Base-by-base conservation (phyloP, 192 early-diverging fungal species). In the Geranomyces michiganensis region DNA sequence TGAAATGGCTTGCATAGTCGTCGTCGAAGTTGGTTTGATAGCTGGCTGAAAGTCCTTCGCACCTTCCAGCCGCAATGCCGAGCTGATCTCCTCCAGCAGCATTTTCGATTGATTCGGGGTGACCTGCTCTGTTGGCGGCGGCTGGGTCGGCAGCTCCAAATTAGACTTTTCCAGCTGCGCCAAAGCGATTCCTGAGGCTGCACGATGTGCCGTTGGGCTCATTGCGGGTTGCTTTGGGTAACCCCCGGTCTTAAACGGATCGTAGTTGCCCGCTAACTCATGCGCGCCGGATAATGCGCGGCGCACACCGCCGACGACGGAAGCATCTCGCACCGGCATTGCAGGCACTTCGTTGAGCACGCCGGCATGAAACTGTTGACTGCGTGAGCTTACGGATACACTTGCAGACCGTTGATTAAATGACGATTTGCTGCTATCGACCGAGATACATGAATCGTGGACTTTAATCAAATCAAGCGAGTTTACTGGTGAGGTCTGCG, bases 391-490 rank as follows among this genome's bases (percentile, higher is more conserved):
- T 36, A 27, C n/a, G 24, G 41, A 36, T 9, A n/a, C 60, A 27
- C 22, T 36, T 8, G 30, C 30, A 22, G 60, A 62, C 21, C 60
- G 60, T 27, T 53, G 51, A n/a, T n/a, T 26, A 41, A 41, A 41
- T 53, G 51, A 53, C 3, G n/a, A 24, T 53, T 53, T 53, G 51
- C 24, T 53, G 60, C 30, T 31, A 31, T 68, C 67, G 15, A 68
- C 45, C 17, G 67, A 68, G 9, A 68, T 19, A 14, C 29, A 56
- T 1, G 36, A 46, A 19, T 68, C 67, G 9, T 32, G 67, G 15
- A 68, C 27, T 4, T 68, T 68, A 3, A 47, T 29, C 9, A 68
- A 27, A 56, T 68, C 67, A 27, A 68, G 45, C 29, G 36, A 46
- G 19, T 44, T 48, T 53, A 43, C 29, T 22, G 47, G 67, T 53